phyloP scores from a whole-genome alignment of 2,329 filamentous ascomycete genomes.

The Apiospora sp. region DNA sequence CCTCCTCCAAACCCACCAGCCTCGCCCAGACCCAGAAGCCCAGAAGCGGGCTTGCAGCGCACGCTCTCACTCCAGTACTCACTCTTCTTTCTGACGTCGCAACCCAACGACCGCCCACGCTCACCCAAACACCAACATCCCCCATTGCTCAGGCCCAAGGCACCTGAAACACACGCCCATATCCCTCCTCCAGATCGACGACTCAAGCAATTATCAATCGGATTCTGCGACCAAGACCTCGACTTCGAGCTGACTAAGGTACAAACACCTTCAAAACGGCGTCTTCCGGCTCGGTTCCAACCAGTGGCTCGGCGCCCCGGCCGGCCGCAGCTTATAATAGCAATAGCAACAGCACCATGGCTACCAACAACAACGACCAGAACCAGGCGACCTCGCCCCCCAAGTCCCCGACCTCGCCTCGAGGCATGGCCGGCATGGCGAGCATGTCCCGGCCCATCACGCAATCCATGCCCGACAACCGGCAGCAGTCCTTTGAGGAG shows the following conservation, averaged over 20 bases:
- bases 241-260: background rate
- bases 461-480: slow-evolving; percentile 75
- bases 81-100: background rate
- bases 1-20: slow-evolving; percentile 5
- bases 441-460: slow-evolving; percentile 61
- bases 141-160: background rate
- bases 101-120: slow-evolving; percentile 1
- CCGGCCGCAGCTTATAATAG: slow-evolving; percentile 15
- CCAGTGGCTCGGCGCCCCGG: slow-evolving; percentile 26
- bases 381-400: slow-evolving; percentile 20
- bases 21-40: background rate
- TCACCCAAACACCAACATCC: background rate
- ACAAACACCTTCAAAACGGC: slow-evolving; percentile 15
- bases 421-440: slow-evolving; percentile 41
- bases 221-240: background rate
- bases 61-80: background rate
- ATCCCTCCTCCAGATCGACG: background rate
- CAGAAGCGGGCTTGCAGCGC: background rate
- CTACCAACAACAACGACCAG: slow-evolving; percentile 23
- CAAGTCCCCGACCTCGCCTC: slow-evolving; percentile 20
- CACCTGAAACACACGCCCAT: background rate
- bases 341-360: slow-evolving; percentile 4
- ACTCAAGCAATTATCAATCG: background rate
- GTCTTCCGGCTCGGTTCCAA: slow-evolving; percentile 23
- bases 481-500: slow-evolving; percentile 96